Percentiles rank a stretch among this genome's conserved stretches.
Conservation (phyloP, 2,329 filamentous ascomycete species). For the Sclerotinia spermophila region DNA sequence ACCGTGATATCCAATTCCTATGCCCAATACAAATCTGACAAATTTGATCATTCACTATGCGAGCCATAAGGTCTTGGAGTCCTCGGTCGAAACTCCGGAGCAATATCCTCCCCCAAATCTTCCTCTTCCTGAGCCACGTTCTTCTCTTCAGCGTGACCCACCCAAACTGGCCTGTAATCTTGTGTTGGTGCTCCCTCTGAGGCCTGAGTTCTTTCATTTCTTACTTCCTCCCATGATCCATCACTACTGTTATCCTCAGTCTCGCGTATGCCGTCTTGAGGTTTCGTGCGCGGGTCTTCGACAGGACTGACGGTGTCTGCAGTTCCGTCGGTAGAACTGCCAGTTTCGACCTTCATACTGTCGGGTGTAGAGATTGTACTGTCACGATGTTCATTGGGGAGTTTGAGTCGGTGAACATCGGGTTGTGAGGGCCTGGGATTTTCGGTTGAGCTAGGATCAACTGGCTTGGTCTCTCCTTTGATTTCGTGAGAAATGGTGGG, state of each 20-base stretch:
- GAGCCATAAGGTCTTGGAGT: slow-evolving; percentile 10
- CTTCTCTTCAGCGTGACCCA: neutral
- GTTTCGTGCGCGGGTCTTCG: neutral
- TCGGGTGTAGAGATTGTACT: neutral
- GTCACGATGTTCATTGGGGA: neutral
- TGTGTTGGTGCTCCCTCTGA: neutral
- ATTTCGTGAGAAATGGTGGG: neutral
- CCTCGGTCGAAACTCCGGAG: slow-evolving; percentile 13
- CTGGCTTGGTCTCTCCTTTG: neutral
- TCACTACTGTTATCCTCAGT: neutral
- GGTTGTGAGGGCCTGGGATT: neutral
- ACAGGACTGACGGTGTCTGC: neutral
- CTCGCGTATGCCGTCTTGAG: neutral
- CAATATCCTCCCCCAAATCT: neutral
- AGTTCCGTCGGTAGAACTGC: neutral
- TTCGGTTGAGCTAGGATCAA: neutral
- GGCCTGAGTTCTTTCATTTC: neutral
- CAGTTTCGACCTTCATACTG: slow-evolving; percentile 2
- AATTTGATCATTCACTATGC: neutral
- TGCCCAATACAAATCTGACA: too few relatives aligned
- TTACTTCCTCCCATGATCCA: slow-evolving; percentile 11
- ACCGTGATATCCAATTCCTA: neutral
- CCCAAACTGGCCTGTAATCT: neutral
- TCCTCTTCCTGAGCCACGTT: neutral
- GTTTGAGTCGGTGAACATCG: neutral